Evolutionary conservation across 345 rosid species (phyloP).

Genomic region (Rhodamnia rubescens): DNA sequence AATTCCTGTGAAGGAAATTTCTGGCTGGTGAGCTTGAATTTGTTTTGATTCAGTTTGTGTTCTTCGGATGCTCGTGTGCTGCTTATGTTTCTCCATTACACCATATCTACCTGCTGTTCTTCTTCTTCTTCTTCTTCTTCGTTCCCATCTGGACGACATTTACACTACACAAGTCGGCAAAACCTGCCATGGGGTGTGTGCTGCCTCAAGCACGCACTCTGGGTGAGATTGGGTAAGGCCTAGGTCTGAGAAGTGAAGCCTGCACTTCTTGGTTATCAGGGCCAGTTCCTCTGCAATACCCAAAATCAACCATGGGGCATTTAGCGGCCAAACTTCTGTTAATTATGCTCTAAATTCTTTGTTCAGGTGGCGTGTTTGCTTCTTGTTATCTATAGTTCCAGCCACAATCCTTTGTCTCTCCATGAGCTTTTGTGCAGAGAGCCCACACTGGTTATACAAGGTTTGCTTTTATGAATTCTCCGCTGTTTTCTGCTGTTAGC

Average conservation of each 20-base stretch:
- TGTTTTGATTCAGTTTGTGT: background rate
- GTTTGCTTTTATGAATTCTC: constrained; percentile 17
- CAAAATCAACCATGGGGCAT: background rate
- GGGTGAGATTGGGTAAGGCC: background rate
- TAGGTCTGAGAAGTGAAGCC: background rate
- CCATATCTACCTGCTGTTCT: background rate
- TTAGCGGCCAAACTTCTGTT: background rate
- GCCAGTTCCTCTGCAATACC: background rate
- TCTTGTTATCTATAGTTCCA: constrained; percentile 77
- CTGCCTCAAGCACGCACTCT: background rate
- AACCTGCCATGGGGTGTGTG: background rate
- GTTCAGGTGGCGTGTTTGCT: constrained; percentile 92
- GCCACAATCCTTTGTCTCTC: constrained; percentile 69
- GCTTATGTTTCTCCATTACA: background rate
- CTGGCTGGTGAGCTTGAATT: constrained; percentile 52
- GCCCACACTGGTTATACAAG: constrained; percentile 93
- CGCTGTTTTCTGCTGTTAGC: background rate
- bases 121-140: background rate
- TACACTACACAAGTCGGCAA: background rate
- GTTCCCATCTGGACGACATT: background rate
- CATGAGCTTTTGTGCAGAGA: constrained; percentile 77
- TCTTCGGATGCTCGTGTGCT: background rate
- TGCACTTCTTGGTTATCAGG: background rate
- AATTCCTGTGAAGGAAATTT: constrained; percentile 66
- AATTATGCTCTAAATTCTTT: background rate